phyloP scores from a whole-genome alignment of 2,329 filamentous ascomycete species.

The Cytospora piceicola region DNA sequence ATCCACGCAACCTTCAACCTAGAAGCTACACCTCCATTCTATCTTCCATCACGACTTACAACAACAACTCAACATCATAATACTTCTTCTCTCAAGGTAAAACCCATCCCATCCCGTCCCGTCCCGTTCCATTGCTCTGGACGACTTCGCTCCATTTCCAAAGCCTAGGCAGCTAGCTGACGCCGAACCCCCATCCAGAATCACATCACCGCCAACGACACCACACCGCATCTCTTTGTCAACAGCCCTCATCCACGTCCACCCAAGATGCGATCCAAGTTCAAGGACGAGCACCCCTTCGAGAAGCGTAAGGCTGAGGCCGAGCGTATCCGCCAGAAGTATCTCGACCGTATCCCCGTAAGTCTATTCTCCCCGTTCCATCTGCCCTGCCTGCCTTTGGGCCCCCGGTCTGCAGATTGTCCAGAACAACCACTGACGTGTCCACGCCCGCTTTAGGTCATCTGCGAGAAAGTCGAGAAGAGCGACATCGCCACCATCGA shows the following conservation, averaged over 20 bases:
- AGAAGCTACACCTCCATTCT: slow-evolving; percentile 18
- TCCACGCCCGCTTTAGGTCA: slow-evolving; percentile 66
- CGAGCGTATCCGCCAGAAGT: slow-evolving; percentile 99
- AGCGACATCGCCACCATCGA: slow-evolving; percentile 99
- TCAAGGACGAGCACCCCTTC: slow-evolving; percentile 99
- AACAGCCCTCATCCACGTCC: slow-evolving; percentile 34
- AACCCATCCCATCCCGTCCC: background rate
- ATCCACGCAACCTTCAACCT: slow-evolving; percentile 15
- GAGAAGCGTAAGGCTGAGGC: slow-evolving; percentile 99
- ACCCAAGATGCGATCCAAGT: slow-evolving; percentile 93
- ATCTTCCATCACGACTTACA: slow-evolving; percentile 13
- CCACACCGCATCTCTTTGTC: slow-evolving; percentile 30
- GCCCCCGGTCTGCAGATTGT: background rate
- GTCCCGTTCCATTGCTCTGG: background rate
- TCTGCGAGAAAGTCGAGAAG: slow-evolving; percentile 99
- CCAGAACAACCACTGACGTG: slow-evolving; percentile 24
- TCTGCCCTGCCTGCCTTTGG: background rate
- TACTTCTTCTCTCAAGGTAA: slow-evolving; percentile 14
- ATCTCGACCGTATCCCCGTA: slow-evolving; percentile 97
- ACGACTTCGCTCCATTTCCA: background rate
- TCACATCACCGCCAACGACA: slow-evolving; percentile 1
- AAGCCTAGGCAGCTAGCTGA: background rate
- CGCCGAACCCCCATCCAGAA: background rate
- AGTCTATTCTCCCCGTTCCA: slow-evolving; percentile 45
- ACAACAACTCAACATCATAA: slow-evolving; percentile 23